phyloP scores from a whole-genome alignment of 441 rosid genomes.

The Brassica hybrid region DNA sequence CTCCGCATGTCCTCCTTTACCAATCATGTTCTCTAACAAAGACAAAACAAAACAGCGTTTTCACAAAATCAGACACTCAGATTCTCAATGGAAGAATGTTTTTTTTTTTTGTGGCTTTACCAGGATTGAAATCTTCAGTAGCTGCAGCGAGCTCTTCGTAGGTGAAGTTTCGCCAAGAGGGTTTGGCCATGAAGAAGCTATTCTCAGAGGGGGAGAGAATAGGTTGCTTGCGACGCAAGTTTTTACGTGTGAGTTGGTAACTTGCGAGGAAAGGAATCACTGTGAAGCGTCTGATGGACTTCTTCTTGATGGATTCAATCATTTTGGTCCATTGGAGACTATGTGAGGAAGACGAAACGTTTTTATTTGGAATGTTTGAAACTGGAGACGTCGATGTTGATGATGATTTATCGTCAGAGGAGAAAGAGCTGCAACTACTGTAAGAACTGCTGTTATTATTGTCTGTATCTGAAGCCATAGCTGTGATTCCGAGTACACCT shows the following conservation, averaged over 20 bases:
- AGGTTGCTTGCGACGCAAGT: conserved; percentile 51
- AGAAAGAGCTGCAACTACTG: conserved; percentile 47
- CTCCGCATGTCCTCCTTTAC: conserved; percentile 87
- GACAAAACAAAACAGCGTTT: not conserved
- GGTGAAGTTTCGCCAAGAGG: conserved; percentile 79
- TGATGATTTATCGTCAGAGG: conserved; percentile 29
- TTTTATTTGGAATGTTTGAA: conserved; percentile 1
- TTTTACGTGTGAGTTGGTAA: conserved; percentile 50
- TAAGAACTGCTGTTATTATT: conserved; percentile 42
- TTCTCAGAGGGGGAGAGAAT: conserved; percentile 43
- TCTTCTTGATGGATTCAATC: conserved; percentile 60
- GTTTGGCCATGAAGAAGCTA: conserved; percentile 48
- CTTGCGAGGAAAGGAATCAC: conserved; percentile 49
- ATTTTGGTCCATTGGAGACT: conserved; percentile 61
- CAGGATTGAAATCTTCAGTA: conserved; percentile 70
- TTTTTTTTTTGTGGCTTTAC: conserved; percentile 40
- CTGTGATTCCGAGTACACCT: conserved; percentile 56
- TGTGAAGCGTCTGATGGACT: conserved; percentile 57
- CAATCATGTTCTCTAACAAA: conserved; percentile 72
- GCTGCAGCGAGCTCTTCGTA: conserved; percentile 74
- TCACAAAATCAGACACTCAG: conserved; percentile 8
- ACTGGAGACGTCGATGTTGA: conserved; percentile 17
- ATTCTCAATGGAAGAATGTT: not conserved
- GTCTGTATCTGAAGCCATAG: conserved; percentile 48
- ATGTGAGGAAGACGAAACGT: conserved; percentile 32